Evolutionary conservation across 306 rosid species (phyloP), one percentile per base, ranked within the genome.

Genomic region (Pyrus betulifolia): DNA sequence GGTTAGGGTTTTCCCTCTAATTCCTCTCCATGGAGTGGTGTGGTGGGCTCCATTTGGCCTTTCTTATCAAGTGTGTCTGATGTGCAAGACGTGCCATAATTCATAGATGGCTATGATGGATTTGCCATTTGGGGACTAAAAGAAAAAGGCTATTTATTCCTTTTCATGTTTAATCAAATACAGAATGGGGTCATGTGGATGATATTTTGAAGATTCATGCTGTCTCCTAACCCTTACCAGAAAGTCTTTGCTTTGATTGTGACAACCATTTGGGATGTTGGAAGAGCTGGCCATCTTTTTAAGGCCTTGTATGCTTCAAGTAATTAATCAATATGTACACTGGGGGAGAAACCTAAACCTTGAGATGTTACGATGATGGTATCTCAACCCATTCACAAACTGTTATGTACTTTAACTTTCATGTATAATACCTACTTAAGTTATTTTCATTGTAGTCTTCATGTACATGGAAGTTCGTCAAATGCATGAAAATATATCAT

Each of bases 181-280:
- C 78, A 57, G 71, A 51, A 87, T 83, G 88, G 91, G 90, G 85
- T 74, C 87, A 78, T 76, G 82, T 52, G 76, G 82, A 84, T 77
- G 82, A 78, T 85, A 71, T 85, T 82, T 85, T 87, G 81, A 81
- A 90, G 91, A 93, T 93, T 91, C 93, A 89, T 82, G 88, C 81
- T 93, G 96, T 89, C 93, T 89, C 86, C 91, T 82, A 66, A 46
- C 74, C 69, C 80, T 82, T 73, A 64, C 82, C 82, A 60, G 44
- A 88, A 88, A 88, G 89, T 91, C 90, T 79, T 79, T 76, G 63
- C 23, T 71, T 51, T 25, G 90, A 90, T 84, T 82, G 81, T 79
- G 93, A 89, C 93, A 84, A 22, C 87, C 89, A 91, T 84, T 87
- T 87, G 81, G 38, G 81, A 69, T 71, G 78, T 78, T 79, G 30